Conservation (phyloP, 805 yeast species). For the Candida railenensis region DNA sequence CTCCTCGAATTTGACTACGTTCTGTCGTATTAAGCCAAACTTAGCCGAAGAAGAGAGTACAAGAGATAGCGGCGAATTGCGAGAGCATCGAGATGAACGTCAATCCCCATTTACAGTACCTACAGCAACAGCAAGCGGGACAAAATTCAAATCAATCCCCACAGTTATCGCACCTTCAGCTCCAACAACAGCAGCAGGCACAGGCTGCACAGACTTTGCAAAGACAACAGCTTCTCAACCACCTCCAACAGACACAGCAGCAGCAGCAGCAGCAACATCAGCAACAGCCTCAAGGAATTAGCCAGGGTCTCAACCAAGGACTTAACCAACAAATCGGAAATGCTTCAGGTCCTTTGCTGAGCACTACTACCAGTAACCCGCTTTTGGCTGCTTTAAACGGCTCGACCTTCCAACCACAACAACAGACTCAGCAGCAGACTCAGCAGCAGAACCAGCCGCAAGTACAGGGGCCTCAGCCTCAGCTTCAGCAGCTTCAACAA, state of each 20-base stretch:
- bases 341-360: background rate
- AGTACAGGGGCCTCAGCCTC: slow-evolving; percentile 21
- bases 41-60: background rate
- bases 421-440: slow-evolving; percentile 27
- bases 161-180: slow-evolving; percentile 32
- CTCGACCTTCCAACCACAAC: slow-evolving; percentile 23
- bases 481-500: slow-evolving; percentile 13
- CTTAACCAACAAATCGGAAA: background rate
- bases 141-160: slow-evolving; percentile 26
- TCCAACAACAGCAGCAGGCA: slow-evolving; percentile 32
- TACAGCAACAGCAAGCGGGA: slow-evolving; percentile 30
- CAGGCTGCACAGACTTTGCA: slow-evolving; percentile 33
- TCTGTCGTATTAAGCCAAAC: too few relatives aligned
- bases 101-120: slow-evolving; percentile 43
- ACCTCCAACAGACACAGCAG: slow-evolving; percentile 22
- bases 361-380: background rate
- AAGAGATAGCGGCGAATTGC: background rate
- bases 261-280: slow-evolving; percentile 20
- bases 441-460: slow-evolving; percentile 20
- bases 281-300: slow-evolving; percentile 13
- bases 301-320: slow-evolving; percentile 9
- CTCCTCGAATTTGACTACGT: too few relatives aligned
- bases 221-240: slow-evolving; percentile 19
- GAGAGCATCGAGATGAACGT: slow-evolving; percentile 30
- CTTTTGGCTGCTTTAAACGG: slow-evolving; percentile 1